These are phyloP conservation scores for Aspergillus ibericus DNA, from an alignment of 2,329 filamentous ascomycete species.

Conservation along the genomic window DNA sequence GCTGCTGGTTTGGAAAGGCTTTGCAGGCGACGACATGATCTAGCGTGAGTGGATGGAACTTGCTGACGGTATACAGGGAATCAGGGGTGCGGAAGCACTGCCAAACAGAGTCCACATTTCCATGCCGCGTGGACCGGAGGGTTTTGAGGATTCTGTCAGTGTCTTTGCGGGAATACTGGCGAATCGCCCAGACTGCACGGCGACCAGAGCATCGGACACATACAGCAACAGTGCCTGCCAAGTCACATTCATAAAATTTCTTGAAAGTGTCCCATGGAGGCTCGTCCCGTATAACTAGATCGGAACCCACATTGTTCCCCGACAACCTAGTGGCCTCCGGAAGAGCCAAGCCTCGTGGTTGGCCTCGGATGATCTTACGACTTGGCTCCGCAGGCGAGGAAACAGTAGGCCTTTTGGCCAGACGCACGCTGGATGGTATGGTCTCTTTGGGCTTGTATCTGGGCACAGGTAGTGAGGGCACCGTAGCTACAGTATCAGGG, in stretches of 20 bases:
- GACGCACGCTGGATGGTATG: neutral
- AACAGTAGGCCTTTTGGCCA: neutral
- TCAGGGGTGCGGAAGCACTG: slow-evolving; percentile 13
- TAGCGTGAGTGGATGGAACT: slow-evolving; percentile 17
- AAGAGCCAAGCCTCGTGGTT: neutral
- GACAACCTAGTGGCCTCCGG: neutral
- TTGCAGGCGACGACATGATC: slow-evolving; percentile 18
- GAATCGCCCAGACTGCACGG: slow-evolving; percentile 5
- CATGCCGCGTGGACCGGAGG: slow-evolving; percentile 2
- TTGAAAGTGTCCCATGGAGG: slow-evolving; percentile 25
- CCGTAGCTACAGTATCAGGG: neutral
- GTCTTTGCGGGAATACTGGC: neutral
- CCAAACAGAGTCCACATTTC: slow-evolving; percentile 10
- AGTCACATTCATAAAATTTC: slow-evolving; percentile 21
- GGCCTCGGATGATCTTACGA: neutral
- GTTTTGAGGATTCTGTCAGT: neutral
- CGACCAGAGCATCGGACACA: slow-evolving; percentile 6
- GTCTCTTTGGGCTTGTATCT: neutral
- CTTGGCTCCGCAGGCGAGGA: neutral
- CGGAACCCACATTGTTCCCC: slow-evolving; percentile 2
- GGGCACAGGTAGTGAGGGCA: too few species aligned
- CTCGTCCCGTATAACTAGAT: slow-evolving; percentile 15
- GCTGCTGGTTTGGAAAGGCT: slow-evolving; percentile 16
- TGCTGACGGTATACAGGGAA: slow-evolving; percentile 11
- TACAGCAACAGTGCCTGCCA: slow-evolving; percentile 18